Percentiles rank a stretch among this genome's conserved stretches.
These are phyloP conservation scores for Mallotus japonicus DNA, from an alignment of 441 rosid genomes.

Conservation along the genomic window DNA sequence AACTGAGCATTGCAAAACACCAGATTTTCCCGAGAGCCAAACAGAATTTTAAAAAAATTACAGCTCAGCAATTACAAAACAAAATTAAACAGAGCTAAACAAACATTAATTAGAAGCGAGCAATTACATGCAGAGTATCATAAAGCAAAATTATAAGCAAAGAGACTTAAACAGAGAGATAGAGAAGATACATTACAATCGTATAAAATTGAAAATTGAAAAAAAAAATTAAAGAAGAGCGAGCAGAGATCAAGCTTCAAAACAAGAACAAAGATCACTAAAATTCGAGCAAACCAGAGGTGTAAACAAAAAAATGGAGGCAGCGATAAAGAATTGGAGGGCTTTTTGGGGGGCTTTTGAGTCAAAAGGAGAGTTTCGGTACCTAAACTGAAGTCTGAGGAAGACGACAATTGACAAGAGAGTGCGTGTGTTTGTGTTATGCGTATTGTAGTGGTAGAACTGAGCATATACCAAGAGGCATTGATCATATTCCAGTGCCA, in stretches of 20 bases:
- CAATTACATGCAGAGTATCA: not conserved
- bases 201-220: not conserved
- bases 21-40: not conserved
- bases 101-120: too few relatives aligned
- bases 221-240: not conserved
- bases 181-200: not conserved
- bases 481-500: slow-evolving; percentile 28
- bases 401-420: not conserved
- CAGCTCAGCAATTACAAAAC: too few relatives aligned
- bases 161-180: not conserved
- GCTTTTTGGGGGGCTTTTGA: not conserved
- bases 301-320: too few relatives aligned
- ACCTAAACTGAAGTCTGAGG: not conserved
- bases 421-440: too few relatives aligned
- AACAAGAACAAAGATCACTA: too few relatives aligned
- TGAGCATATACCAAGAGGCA: not conserved
- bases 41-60: not conserved
- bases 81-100: too few relatives aligned
- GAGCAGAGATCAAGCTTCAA: not conserved
- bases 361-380: not conserved
- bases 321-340: not conserved
- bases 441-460: not conserved
- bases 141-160: not conserved
- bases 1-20: not conserved
- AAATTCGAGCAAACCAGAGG: too few relatives aligned